Percentiles rank a stretch among this genome's conserved stretches.
Conservation (phyloP, 2,329 filamentous ascomycete species). For the Fusarium verticillioides region DNA sequence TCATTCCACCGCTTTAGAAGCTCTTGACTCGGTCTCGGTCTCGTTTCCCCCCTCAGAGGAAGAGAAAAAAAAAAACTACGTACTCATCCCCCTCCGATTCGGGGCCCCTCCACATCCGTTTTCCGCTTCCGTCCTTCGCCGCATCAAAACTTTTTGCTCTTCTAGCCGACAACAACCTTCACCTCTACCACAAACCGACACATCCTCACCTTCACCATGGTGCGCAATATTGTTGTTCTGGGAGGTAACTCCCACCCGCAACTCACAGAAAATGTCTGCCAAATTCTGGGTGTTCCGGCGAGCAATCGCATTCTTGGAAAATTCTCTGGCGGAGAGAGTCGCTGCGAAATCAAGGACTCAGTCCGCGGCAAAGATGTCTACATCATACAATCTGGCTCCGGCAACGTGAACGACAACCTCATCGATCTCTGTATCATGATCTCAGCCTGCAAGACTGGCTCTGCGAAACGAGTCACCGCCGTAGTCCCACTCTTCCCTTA, state of each 20-base stretch:
- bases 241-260: conserved; percentile 93
- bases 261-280: conserved; percentile 87
- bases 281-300: conserved; percentile 85
- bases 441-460: conserved; percentile 95
- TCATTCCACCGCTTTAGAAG: conserved; percentile 14
- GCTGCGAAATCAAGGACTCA: conserved; percentile 95
- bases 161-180: conserved; percentile 24
- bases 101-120: conserved; percentile 43
- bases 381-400: conserved; percentile 94
- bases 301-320: conserved; percentile 88
- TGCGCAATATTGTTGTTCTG: conserved; percentile 93
- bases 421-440: conserved; percentile 98
- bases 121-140: conserved; percentile 45
- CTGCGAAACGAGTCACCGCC: conserved; percentile 90
- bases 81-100: conserved; percentile 41
- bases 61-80: conserved; percentile 20
- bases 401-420: conserved; percentile 94
- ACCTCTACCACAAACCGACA: conserved; percentile 22
- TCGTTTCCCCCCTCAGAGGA: conserved; percentile 15
- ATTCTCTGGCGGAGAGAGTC: conserved; percentile 94
- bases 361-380: conserved; percentile 99
- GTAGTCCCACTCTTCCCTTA: conserved; percentile 97
- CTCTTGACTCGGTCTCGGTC: conserved; percentile 23
- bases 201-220: conserved; percentile 67
- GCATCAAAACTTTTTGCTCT: conserved; percentile 42